phyloP scores from a whole-genome alignment of 441 rosid species.

The Pelargonium exstipulatum region DNA sequence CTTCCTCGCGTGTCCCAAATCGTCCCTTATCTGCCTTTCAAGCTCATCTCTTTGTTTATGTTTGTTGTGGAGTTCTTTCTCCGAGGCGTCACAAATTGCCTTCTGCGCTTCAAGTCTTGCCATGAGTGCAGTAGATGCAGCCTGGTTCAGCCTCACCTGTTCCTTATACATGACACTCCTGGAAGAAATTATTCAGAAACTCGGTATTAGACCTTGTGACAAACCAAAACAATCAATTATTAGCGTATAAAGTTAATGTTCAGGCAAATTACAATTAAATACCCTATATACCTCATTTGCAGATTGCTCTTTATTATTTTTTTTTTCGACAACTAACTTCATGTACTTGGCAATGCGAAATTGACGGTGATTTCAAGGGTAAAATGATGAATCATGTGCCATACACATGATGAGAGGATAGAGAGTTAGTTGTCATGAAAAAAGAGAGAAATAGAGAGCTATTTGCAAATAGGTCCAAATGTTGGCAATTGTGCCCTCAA shows the following conservation, averaged over 20 bases:
- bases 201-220: neutral
- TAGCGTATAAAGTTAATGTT: no score
- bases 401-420: no score
- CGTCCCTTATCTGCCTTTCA: conserved; percentile 67
- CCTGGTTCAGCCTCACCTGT: conserved; percentile 84
- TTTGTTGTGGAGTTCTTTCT: conserved; percentile 76
- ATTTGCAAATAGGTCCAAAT: no score
- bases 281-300: no score
- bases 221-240: neutral
- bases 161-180: conserved; percentile 95
- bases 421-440: no score
- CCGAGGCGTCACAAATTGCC: conserved; percentile 75
- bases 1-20: conserved; percentile 69
- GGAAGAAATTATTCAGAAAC: conserved; percentile 16
- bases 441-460: no score
- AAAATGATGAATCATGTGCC: no score
- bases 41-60: conserved; percentile 72
- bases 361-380: no score
- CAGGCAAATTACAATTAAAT: no score
- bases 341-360: no score
- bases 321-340: no score
- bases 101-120: conserved; percentile 90
- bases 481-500: neutral
- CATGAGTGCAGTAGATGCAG: conserved; percentile 68
- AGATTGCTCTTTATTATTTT: no score